These are phyloP conservation scores for Mycocentrospora acerina DNA, from an alignment of 2,329 filamentous ascomycete genomes.

Conservation along the genomic window DNA sequence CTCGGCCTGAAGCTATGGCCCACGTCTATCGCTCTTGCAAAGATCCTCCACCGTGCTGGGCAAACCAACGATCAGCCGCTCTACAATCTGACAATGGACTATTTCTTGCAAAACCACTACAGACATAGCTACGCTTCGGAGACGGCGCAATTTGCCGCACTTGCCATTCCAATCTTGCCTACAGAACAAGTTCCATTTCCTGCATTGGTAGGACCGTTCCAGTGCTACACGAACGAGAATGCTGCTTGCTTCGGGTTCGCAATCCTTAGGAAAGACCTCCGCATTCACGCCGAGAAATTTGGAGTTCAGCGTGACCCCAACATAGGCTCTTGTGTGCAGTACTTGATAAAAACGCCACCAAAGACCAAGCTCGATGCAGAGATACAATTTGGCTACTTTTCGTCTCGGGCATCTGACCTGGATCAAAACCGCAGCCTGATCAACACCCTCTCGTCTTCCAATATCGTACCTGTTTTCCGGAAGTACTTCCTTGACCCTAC, in stretches of 20 bases:
- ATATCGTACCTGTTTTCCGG: conserved; percentile 42
- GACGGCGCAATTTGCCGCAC: conserved; percentile 57
- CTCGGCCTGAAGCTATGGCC: conserved; percentile 77
- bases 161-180: conserved; percentile 60
- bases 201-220: conserved; percentile 67
- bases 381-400: conserved; percentile 79
- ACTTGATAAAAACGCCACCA: conserved; percentile 72
- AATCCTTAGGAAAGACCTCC: conserved; percentile 74
- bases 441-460: conserved; percentile 26
- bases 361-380: conserved; percentile 65
- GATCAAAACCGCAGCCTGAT: conserved; percentile 43
- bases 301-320: conserved; percentile 81
- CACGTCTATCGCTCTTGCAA: conserved; percentile 70
- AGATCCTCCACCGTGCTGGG: conserved; percentile 69
- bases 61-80: conserved; percentile 55
- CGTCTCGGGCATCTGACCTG: conserved; percentile 73
- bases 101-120: conserved; percentile 80
- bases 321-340: conserved; percentile 73
- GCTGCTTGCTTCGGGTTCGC: conserved; percentile 78
- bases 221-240: conserved; percentile 79
- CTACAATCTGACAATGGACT: conserved; percentile 71
- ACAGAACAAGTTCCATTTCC: conserved; percentile 65
- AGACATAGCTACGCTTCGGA: conserved; percentile 68
- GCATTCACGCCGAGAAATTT: conserved; percentile 79
- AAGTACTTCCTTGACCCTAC: conserved; percentile 35